Conservation (phyloP, 2,329 filamentous ascomycete species). For the Xylogone sp. region DNA sequence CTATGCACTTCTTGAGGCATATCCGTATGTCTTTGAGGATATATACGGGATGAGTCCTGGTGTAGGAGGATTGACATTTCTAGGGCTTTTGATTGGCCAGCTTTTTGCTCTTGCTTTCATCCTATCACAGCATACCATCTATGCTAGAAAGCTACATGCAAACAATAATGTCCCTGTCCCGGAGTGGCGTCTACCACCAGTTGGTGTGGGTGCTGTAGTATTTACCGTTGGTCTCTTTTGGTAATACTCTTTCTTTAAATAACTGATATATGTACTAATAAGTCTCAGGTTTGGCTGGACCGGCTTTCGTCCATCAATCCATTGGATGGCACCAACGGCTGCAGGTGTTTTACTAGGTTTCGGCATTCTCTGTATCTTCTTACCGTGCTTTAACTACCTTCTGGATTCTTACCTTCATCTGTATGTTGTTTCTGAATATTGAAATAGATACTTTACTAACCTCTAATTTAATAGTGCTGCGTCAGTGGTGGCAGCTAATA, state of each 20-base stretch:
- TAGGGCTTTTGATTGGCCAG: constrained; percentile 18
- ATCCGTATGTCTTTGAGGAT: constrained; percentile 56
- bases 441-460: background rate
- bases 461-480: constrained; percentile 23
- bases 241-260: too few species aligned
- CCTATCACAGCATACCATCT: constrained; percentile 21
- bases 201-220: constrained; percentile 20
- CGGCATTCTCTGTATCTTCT: constrained; percentile 29
- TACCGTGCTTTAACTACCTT: constrained; percentile 28
- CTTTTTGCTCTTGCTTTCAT: constrained; percentile 16
- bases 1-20: constrained; percentile 60
- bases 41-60: constrained; percentile 55
- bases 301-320: constrained; percentile 39
- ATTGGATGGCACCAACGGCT: constrained; percentile 54
- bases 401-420: constrained; percentile 35
- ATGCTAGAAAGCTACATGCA: constrained; percentile 16
- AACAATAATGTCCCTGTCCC: constrained; percentile 15
- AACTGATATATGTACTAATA: too few species aligned
- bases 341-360: constrained; percentile 50
- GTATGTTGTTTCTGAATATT: constrained; percentile 24
- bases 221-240: constrained; percentile 33
- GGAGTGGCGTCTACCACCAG: constrained; percentile 18
- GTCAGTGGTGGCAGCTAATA: constrained; percentile 34
- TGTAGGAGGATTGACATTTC: constrained; percentile 53
- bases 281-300: constrained; percentile 50